Conservation (phyloP, 2,329 filamentous ascomycete genomes). For the Fusarium nygamai region DNA sequence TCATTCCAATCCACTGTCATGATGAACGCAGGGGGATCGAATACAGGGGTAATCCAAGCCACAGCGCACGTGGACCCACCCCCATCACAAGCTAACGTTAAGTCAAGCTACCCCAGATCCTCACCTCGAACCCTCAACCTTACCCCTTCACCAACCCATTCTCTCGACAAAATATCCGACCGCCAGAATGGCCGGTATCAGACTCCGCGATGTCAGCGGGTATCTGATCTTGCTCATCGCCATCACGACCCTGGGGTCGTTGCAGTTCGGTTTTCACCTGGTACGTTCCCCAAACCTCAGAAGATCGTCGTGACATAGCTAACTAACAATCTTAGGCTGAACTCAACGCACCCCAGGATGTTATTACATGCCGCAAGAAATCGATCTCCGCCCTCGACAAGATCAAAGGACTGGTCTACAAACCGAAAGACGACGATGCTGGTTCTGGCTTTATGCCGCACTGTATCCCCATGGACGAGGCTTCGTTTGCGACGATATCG, state of each 20-base stretch:
- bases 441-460: slow-evolving; percentile 62
- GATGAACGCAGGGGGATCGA: not conserved
- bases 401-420: slow-evolving; percentile 43
- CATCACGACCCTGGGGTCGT: slow-evolving; percentile 82
- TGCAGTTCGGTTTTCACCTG: slow-evolving; percentile 95
- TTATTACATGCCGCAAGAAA: slow-evolving; percentile 82
- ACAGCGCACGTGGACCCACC: slow-evolving; percentile 32
- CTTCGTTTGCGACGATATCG: slow-evolving; percentile 84
- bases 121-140: not conserved
- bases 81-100: slow-evolving; percentile 20
- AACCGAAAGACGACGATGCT: slow-evolving; percentile 20
- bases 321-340: slow-evolving; percentile 68
- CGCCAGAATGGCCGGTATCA: slow-evolving; percentile 46
- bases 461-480: slow-evolving; percentile 89
- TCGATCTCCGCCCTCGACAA: slow-evolving; percentile 48
- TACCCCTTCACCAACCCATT: not conserved
- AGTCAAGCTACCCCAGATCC: slow-evolving; percentile 21
- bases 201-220: slow-evolving; percentile 67
- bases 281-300: slow-evolving; percentile 59
- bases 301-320: slow-evolving; percentile 3
- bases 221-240: slow-evolving; percentile 82
- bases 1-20: slow-evolving; percentile 9
- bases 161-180: not conserved
- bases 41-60: slow-evolving; percentile 25
- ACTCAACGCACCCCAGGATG: slow-evolving; percentile 93